phyloP scores from a whole-genome alignment of 345 rosid species.

The Raphanus raphanistrum region DNA sequence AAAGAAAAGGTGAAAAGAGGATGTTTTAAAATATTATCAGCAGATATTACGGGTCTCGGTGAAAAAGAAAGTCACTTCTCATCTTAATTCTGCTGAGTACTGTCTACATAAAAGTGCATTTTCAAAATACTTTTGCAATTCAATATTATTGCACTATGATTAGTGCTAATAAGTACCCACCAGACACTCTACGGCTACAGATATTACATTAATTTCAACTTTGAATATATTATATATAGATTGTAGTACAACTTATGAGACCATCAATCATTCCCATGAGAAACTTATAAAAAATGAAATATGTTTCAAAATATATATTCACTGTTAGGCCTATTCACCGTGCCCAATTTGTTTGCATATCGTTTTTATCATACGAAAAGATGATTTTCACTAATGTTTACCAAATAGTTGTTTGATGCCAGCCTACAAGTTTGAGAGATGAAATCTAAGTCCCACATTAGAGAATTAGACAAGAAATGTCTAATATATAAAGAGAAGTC shows the following conservation, averaged over 20 bases:
- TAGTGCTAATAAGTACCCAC: slow-evolving; percentile 22
- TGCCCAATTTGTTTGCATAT: not conserved
- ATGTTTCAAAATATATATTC: not conserved
- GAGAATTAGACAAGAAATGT: too few species aligned
- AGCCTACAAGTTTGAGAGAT: not conserved
- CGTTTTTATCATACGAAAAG: not conserved
- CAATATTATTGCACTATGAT: slow-evolving; percentile 28
- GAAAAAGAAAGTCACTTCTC: slow-evolving; percentile 25
- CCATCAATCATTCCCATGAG: not conserved
- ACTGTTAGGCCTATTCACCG: not conserved
- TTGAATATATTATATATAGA: not conserved
- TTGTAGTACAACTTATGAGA: not conserved
- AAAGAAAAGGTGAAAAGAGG: not conserved
- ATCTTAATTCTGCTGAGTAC: slow-evolving; percentile 11
- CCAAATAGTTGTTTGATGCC: not conserved
- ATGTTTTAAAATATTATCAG: not conserved
- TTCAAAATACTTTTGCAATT: slow-evolving; percentile 17
- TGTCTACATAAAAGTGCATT: slow-evolving; percentile 30
- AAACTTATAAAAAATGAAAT: not conserved
- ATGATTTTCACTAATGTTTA: not conserved
- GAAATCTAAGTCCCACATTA: too few species aligned
- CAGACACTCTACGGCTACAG: slow-evolving; percentile 9
- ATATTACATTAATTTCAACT: not conserved
- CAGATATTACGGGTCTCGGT: slow-evolving; percentile 29
- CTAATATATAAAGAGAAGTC: too few species aligned